Evolutionary conservation across 2,329 filamentous ascomycete genomes (phyloP).

Genomic region (Fusarium sp.): DNA sequence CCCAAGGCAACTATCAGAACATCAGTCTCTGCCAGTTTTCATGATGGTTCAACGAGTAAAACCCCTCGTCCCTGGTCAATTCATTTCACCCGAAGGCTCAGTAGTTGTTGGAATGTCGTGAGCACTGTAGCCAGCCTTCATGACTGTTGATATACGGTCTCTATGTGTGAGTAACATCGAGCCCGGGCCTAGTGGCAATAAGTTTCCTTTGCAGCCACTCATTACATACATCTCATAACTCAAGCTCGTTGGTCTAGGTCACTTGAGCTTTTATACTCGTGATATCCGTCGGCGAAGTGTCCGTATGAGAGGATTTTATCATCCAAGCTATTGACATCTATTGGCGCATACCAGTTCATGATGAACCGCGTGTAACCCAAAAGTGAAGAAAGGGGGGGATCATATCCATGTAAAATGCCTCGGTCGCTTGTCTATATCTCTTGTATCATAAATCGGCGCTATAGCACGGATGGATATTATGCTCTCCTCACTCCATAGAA

Average conservation of each 20-base stretch:
- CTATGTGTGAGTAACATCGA: too few species aligned
- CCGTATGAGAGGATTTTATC: not conserved
- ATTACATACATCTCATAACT: not conserved
- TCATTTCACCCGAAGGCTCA: not conserved
- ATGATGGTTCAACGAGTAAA: not conserved
- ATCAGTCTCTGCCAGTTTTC: not conserved
- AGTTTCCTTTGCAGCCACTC: not conserved
- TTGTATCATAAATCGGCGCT: not conserved
- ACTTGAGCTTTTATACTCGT: not conserved
- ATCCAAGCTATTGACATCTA: not conserved
- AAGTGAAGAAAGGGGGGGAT: not conserved
- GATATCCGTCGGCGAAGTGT: not conserved
- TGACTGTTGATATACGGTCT: not conserved
- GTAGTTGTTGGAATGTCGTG: not conserved
- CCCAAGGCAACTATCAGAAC: not conserved
- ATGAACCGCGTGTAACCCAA: not conserved
- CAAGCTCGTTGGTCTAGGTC: not conserved
- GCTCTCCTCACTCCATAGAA: not conserved
- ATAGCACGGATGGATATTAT: not conserved
- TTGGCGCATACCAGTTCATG: not conserved
- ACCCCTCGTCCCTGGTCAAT: not conserved
- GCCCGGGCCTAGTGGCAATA: not conserved
- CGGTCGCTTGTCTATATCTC: not conserved
- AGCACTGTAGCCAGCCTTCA: not conserved
- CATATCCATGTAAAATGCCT: not conserved